phyloP scores from a whole-genome alignment of 2,329 filamentous ascomycete genomes.

The Domatiomyces globalis region DNA sequence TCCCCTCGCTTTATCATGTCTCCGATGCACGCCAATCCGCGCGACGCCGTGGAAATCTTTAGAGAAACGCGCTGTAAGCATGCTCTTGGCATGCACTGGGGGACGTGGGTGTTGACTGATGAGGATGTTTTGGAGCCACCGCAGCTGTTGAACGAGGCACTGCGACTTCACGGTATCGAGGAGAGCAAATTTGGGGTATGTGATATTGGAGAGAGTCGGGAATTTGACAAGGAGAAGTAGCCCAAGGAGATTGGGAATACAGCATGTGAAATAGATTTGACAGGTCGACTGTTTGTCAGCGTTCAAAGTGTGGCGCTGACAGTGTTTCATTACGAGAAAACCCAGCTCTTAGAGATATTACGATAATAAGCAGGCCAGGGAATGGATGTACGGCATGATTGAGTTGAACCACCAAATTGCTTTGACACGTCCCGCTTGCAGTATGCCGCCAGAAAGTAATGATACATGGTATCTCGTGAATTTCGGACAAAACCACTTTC shows the following conservation, averaged over 20 bases:
- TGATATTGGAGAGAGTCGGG: constrained; percentile 68
- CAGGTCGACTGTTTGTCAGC: background rate
- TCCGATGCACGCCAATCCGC: constrained; percentile 71
- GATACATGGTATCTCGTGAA: too few species aligned
- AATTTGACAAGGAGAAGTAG: constrained; percentile 40
- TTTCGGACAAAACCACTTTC: background rate
- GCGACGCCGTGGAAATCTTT: constrained; percentile 82
- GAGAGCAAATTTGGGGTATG: constrained; percentile 72
- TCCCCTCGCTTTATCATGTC: constrained; percentile 52
- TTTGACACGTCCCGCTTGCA: too few species aligned
- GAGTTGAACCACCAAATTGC: too few species aligned
- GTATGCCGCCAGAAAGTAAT: too few species aligned
- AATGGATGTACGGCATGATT: too few species aligned
- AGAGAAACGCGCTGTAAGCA: constrained; percentile 60
- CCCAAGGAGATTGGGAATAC: too few species aligned
- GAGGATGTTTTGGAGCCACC: constrained; percentile 82
- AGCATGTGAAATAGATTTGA: too few species aligned
- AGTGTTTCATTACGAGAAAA: background rate
- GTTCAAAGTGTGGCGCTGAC: background rate
- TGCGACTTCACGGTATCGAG: constrained; percentile 42
- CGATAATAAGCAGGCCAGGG: too few species aligned
- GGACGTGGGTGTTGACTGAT: constrained; percentile 68
- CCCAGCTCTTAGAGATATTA: background rate
- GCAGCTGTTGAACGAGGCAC: constrained; percentile 52
- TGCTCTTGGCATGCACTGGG: constrained; percentile 87